Percentiles rank a stretch among this genome's conserved stretches.
Conservation (phyloP, 257 asterid genomes). For the Jacaranda copaia region DNA sequence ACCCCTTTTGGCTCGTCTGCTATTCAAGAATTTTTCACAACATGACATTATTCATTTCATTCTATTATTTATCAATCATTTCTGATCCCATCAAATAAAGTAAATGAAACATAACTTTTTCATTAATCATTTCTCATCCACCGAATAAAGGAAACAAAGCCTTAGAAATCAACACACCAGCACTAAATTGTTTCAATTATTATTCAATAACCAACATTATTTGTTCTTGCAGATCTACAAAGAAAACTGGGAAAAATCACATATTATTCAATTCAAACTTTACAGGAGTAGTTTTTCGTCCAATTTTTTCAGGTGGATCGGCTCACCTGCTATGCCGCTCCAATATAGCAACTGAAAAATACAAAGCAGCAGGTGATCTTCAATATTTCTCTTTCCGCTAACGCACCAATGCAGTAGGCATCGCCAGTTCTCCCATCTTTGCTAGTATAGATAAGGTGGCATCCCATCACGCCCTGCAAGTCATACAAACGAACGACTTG, state of each 20-base stretch:
- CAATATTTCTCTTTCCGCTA: conserved; percentile 12
- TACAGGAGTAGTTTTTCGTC: conserved; percentile 3
- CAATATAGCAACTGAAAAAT: not conserved
- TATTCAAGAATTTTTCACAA: no score
- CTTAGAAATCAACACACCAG: not conserved
- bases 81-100: no score
- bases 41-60: no score
- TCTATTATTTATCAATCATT: no score
- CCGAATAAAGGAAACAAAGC: no score
- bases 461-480: conserved; percentile 4
- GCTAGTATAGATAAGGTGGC: conserved; percentile 18
- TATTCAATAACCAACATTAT: not conserved
- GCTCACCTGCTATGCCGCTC: conserved; percentile 23
- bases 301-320: not conserved
- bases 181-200: not conserved
- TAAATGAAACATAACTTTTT: no score
- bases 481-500: not conserved
- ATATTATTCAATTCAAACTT: conserved; percentile 30
- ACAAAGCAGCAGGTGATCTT: conserved; percentile 19
- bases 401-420: not conserved
- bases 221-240: conserved; percentile 28
- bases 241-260: conserved; percentile 6
- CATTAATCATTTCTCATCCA: no score
- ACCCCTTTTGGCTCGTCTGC: no score
- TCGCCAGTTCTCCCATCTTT: conserved; percentile 13